Conservation (phyloP, 345 rosid species). For the Bruguiera parviflora region DNA sequence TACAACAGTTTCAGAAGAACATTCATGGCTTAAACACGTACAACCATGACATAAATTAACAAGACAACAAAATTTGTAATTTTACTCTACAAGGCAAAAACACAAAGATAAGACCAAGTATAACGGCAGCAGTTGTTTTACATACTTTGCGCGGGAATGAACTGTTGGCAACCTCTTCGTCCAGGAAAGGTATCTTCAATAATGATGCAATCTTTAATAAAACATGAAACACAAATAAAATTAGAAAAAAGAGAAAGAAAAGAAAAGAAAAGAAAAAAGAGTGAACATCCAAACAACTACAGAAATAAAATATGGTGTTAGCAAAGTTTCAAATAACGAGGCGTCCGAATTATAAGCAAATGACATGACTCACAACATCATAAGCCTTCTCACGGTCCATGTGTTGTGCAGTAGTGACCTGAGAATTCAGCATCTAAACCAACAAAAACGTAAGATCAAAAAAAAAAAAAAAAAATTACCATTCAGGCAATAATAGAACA, state of each 20-base stretch:
- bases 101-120: neutral
- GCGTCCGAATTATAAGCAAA: slow-evolving; percentile 8
- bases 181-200: slow-evolving; percentile 81
- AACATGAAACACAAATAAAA: neutral
- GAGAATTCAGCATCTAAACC: slow-evolving; percentile 70
- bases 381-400: slow-evolving; percentile 82
- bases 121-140: neutral
- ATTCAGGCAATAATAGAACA: neutral
- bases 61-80: too few species aligned
- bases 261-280: neutral
- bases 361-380: slow-evolving; percentile 52
- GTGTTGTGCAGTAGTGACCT: slow-evolving; percentile 68
- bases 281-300: neutral
- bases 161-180: slow-evolving; percentile 65
- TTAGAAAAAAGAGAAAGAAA: neutral
- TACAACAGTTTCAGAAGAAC: too few species aligned
- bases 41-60: too few species aligned
- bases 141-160: slow-evolving; percentile 73
- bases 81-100: too few species aligned
- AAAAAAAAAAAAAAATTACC: neutral
- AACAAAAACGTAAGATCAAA: neutral
- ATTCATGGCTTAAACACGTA: too few species aligned
- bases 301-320: neutral
- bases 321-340: neutral
- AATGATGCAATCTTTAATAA: slow-evolving; percentile 62